phyloP scores from a whole-genome alignment of 2,329 filamentous ascomycete species.

The Shiraia bambusicola region DNA sequence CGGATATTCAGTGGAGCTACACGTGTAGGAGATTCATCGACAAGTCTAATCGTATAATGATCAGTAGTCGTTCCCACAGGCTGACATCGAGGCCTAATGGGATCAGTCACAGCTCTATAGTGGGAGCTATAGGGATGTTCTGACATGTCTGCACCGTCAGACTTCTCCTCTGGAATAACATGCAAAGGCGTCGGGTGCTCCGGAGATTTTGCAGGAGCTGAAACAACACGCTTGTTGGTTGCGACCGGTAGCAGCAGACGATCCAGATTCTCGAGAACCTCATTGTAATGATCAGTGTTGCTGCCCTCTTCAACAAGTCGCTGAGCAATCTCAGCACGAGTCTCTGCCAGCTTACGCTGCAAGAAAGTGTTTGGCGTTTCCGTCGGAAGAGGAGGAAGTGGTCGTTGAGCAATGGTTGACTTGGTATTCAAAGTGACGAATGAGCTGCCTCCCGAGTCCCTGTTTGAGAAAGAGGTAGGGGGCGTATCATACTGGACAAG shows the following conservation, averaged over 20 bases:
- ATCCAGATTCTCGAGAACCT: conserved; percentile 63
- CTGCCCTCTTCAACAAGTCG: conserved; percentile 51
- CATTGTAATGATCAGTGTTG: conserved; percentile 56
- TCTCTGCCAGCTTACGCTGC: conserved; percentile 59
- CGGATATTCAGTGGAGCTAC: conserved; percentile 59
- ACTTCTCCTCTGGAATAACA: conserved; percentile 55
- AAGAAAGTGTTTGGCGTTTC: conserved; percentile 56
- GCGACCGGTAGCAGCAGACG: conserved; percentile 53
- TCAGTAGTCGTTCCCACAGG: conserved; percentile 24
- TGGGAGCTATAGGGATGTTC: conserved; percentile 25
- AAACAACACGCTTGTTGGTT: conserved; percentile 47
- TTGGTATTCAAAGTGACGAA: conserved; percentile 30
- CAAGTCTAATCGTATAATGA: conserved; percentile 57
- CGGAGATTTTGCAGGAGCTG: conserved; percentile 45
- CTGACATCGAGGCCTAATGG: conserved; percentile 34
- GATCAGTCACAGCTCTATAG: conserved; percentile 49
- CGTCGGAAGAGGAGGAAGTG: conserved; percentile 48
- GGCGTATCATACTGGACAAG: conserved; percentile 54
- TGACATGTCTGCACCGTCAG: conserved; percentile 38
- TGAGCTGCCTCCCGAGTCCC: conserved; percentile 37
- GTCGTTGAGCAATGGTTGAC: conserved; percentile 42
- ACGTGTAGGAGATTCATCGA: conserved; percentile 54
- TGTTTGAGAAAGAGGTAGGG: conserved; percentile 51
- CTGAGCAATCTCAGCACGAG: conserved; percentile 58
- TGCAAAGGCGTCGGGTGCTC: conserved; percentile 45